These are phyloP conservation scores for Cryptococcus sp. DNA, from an alignment of 1,284 basidiomycete species.

Conservation along the genomic window DNA sequence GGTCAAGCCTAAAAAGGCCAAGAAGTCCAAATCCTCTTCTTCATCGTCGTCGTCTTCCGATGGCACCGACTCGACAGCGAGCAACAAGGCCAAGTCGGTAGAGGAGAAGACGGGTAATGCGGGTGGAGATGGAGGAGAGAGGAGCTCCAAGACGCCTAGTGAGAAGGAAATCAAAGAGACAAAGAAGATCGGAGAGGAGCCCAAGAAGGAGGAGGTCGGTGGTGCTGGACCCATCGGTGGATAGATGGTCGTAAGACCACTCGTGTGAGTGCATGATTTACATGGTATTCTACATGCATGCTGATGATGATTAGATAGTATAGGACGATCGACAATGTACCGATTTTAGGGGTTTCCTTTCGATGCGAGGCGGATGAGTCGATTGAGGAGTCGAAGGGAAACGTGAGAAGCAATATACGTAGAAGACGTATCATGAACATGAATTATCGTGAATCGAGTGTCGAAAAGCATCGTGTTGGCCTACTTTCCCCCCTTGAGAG, in stretches of 20 bases:
- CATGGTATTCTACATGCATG: background rate
- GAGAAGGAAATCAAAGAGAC: slow-evolving; percentile 27
- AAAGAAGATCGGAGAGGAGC: slow-evolving; percentile 33
- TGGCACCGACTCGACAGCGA: background rate
- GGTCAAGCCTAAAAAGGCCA: slow-evolving; percentile 4
- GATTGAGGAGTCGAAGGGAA: no score
- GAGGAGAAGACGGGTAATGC: slow-evolving; percentile 4
- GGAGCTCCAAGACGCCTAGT: slow-evolving; percentile 4
- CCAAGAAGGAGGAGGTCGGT: slow-evolving; percentile 28
- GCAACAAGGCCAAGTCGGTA: background rate
- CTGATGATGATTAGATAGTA: no score
- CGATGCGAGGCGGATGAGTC: no score
- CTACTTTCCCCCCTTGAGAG: slow-evolving; percentile 4
- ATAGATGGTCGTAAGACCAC: slow-evolving; percentile 7
- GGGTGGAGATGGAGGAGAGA: slow-evolving; percentile 9
- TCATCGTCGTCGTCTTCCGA: slow-evolving; percentile 1
- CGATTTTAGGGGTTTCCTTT: no score
- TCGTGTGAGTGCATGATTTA: background rate
- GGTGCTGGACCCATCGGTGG: slow-evolving; percentile 32
- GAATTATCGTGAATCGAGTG: no score
- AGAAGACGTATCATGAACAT: no score
- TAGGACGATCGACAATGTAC: no score
- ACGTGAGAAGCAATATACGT: no score
- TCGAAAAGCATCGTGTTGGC: background rate
- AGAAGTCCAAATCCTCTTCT: slow-evolving; percentile 4